These are phyloP conservation scores for Coniferiporia sulphurascens DNA, from an alignment of 1,284 basidiomycete species.

Conservation along the genomic window DNA sequence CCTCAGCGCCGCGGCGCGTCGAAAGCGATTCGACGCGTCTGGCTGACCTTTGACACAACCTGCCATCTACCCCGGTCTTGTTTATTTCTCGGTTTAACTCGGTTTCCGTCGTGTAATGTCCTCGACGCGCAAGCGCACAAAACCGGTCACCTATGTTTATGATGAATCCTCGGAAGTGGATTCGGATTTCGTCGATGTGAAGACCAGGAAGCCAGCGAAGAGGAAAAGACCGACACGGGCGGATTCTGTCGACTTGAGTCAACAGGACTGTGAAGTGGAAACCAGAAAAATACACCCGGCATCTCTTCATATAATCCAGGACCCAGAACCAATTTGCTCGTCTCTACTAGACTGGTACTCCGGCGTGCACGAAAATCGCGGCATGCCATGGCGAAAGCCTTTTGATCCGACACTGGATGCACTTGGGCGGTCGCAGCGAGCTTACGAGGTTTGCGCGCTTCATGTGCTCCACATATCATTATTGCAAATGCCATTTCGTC, in stretches of 20 bases:
- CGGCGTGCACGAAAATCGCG: slow-evolving; percentile 53
- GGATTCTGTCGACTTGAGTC: not conserved
- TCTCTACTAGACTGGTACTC: slow-evolving; percentile 67
- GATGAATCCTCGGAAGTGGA: slow-evolving; percentile 7
- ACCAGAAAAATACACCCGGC: slow-evolving; percentile 25
- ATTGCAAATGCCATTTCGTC: slow-evolving; percentile 4
- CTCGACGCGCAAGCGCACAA: slow-evolving; percentile 10
- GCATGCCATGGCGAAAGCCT: slow-evolving; percentile 85
- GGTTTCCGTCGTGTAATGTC: not conserved
- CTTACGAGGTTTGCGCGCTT: slow-evolving; percentile 60
- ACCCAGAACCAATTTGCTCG: slow-evolving; percentile 36
- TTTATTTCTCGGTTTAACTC: no score
- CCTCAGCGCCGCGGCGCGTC: no score
- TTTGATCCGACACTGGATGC: slow-evolving; percentile 47
- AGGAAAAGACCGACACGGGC: slow-evolving; percentile 7
- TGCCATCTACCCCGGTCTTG: no score
- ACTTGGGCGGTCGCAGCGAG: slow-evolving; percentile 62
- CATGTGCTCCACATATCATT: slow-evolving; percentile 15
- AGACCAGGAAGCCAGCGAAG: slow-evolving; percentile 7
- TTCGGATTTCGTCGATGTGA: slow-evolving; percentile 4
- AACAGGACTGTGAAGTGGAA: not conserved
- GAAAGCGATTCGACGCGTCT: no score
- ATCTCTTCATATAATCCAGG: slow-evolving; percentile 33
- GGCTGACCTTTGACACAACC: no score
- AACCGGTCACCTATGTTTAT: slow-evolving; percentile 9